Evolutionary conservation across 176 grass and related monocot genomes (phyloP).

Genomic region (Triticum urartu): DNA sequence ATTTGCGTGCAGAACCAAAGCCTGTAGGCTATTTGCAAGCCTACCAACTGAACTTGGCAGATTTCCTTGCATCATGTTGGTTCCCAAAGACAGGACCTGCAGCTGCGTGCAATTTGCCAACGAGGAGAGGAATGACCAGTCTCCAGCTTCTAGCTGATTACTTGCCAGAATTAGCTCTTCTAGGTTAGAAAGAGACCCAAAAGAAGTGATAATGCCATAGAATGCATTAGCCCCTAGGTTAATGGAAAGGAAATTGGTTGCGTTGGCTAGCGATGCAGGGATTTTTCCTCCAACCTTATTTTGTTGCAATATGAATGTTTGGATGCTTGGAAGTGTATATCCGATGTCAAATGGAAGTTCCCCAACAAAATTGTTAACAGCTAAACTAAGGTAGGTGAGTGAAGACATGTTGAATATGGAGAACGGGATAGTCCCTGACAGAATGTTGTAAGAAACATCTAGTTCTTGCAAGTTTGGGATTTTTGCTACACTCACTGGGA

Average conservation of each 20-base stretch:
- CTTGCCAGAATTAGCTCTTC: not conserved
- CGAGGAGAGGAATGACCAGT: constrained; percentile 39
- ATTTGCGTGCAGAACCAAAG: constrained; percentile 14
- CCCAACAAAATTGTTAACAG: not conserved
- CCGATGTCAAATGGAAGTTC: not conserved
- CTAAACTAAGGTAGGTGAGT: not conserved
- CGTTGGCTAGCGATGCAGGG: constrained; percentile 20
- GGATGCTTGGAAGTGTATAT: constrained; percentile 10
- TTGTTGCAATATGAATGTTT: not conserved
- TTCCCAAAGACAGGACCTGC: not conserved
- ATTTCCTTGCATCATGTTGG: constrained; percentile 9
- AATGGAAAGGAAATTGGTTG: not conserved
- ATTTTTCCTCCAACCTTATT: constrained; percentile 3
- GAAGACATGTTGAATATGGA: constrained; percentile 36
- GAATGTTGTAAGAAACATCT: too few relatives aligned
- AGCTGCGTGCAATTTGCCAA: constrained; percentile 35
- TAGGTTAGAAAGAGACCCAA: not conserved
- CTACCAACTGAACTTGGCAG: constrained; percentile 27
- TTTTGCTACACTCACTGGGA: too few relatives aligned
- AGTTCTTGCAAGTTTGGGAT: too few relatives aligned
- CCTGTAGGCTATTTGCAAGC: not conserved
- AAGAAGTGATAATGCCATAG: not conserved
- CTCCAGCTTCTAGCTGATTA: constrained; percentile 35
- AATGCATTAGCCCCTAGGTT: constrained; percentile 14
- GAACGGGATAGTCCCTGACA: constrained; percentile 5